Percentiles rank a stretch among this genome's conserved stretches.
Evolutionary conservation across 768 basidiomycete genomes (phyloP).

Genomic region (Psilocybe azurescens): DNA sequence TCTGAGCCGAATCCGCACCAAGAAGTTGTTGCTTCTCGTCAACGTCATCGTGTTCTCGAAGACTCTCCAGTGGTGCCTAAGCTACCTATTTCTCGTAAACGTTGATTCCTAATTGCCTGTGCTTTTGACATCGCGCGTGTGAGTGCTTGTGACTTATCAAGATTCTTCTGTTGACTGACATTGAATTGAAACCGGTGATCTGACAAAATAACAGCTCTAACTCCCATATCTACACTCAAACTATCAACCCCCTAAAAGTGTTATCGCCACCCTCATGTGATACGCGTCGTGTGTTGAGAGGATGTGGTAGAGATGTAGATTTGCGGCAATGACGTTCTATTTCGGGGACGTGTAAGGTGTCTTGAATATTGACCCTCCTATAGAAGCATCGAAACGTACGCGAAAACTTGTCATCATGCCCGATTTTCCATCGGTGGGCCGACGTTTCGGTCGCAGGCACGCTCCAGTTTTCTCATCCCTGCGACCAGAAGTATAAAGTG

Average conservation of each 20-base stretch:
- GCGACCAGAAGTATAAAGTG: not conserved
- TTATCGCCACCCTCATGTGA: not conserved
- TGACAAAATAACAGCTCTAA: not conserved
- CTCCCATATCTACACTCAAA: not conserved
- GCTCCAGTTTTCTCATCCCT: not conserved
- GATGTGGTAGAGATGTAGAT: not conserved
- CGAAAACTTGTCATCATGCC: not conserved
- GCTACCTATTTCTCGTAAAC: too few species aligned
- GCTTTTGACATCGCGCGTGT: not conserved
- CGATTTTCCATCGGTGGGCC: not conserved
- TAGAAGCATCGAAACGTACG: constrained; percentile 5
- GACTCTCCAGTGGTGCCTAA: not conserved
- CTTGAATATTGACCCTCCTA: not conserved
- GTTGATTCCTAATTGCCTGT: too few species aligned
- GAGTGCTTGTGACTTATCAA: not conserved
- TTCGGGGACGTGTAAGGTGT: not conserved
- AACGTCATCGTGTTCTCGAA: not conserved
- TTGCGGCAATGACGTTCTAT: not conserved
- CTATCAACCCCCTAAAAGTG: not conserved
- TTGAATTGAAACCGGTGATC: not conserved
- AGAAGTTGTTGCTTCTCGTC: not conserved
- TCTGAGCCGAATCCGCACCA: not conserved
- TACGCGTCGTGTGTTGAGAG: not conserved
- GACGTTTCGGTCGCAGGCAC: not conserved
- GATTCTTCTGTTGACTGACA: not conserved